These are phyloP conservation scores for Beta corolliflora DNA, from an alignment of 179 eudicot species.

Conservation along the genomic window DNA sequence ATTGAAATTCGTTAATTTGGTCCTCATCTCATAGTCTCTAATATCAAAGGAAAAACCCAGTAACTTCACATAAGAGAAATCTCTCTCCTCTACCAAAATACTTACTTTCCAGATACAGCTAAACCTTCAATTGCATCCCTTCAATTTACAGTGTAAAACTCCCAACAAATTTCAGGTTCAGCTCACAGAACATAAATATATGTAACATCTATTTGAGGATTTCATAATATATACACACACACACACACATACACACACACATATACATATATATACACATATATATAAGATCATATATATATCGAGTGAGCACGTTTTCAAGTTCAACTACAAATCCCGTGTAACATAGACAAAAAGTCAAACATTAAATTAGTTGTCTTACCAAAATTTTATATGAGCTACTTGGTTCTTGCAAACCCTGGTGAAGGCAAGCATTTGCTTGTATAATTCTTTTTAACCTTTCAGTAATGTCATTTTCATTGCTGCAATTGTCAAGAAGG, in stretches of 20 bases:
- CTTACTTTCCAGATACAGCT: too few species aligned
- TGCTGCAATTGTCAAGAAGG: slow-evolving; percentile 52
- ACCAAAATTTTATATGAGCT: slow-evolving; percentile 50
- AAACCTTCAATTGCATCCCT: too few species aligned
- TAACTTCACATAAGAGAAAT: neutral
- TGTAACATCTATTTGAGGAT: too few species aligned
- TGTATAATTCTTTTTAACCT: slow-evolving; percentile 71
- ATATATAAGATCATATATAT: too few species aligned
- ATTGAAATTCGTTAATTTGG: neutral
- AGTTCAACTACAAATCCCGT: neutral
- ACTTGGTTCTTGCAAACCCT: slow-evolving; percentile 54
- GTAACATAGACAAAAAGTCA: neutral
- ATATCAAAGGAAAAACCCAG: neutral
- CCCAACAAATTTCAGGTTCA: too few species aligned
- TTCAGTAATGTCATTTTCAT: slow-evolving; percentile 85
- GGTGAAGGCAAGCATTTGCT: slow-evolving; percentile 70
- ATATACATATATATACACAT: too few species aligned
- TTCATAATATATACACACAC: too few species aligned
- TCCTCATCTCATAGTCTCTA: neutral
- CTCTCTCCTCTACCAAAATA: neutral
- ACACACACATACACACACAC: too few species aligned
- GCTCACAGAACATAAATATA: too few species aligned
- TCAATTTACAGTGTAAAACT: too few species aligned
- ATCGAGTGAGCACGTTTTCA: neutral
- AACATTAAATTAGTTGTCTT: slow-evolving; percentile 19